These are phyloP conservation scores for Anthostomella pinea DNA, from an alignment of 2,329 filamentous ascomycete species.

Conservation along the genomic window DNA sequence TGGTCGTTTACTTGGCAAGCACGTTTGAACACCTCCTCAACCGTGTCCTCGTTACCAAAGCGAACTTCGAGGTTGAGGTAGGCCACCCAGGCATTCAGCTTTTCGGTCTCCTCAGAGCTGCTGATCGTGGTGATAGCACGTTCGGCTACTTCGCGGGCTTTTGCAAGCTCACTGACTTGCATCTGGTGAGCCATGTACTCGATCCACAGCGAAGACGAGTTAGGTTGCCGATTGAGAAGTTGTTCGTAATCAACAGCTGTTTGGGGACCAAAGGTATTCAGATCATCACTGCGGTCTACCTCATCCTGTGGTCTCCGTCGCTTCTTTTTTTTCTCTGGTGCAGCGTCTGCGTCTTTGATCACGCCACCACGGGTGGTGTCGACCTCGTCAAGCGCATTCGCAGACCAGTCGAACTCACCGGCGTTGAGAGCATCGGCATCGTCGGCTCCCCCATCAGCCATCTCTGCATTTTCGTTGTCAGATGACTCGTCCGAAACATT, in stretches of 20 bases:
- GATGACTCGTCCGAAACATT: constrained; percentile 38
- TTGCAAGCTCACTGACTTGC: constrained; percentile 82
- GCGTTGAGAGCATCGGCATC: constrained; percentile 59
- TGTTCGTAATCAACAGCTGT: constrained; percentile 91
- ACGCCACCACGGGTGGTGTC: constrained; percentile 50
- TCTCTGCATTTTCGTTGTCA: constrained; percentile 42
- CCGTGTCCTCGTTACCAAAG: constrained; percentile 77
- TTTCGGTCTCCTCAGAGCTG: constrained; percentile 86
- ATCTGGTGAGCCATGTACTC: constrained; percentile 99
- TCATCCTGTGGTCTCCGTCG: constrained; percentile 73
- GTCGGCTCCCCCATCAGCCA: constrained; percentile 37
- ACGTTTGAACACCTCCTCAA: constrained; percentile 85
- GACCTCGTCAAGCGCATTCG: constrained; percentile 59
- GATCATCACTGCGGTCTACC: constrained; percentile 85
- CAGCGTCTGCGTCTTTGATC: constrained; percentile 34
- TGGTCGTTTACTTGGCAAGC: constrained; percentile 93
- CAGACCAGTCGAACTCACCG: constrained; percentile 86
- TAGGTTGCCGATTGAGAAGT: constrained; percentile 84
- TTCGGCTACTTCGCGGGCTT: constrained; percentile 85
- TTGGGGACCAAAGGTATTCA: constrained; percentile 85
- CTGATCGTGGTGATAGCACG: constrained; percentile 89
- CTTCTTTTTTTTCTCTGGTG: constrained; percentile 65
- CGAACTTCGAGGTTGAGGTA: constrained; percentile 91
- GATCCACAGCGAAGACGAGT: constrained; percentile 92
- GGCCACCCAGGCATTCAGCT: constrained; percentile 93